Percentiles rank a stretch among this genome's conserved stretches.
phyloP scores from a whole-genome alignment of 2,329 filamentous ascomycete species.

The Alternaria triticina region DNA sequence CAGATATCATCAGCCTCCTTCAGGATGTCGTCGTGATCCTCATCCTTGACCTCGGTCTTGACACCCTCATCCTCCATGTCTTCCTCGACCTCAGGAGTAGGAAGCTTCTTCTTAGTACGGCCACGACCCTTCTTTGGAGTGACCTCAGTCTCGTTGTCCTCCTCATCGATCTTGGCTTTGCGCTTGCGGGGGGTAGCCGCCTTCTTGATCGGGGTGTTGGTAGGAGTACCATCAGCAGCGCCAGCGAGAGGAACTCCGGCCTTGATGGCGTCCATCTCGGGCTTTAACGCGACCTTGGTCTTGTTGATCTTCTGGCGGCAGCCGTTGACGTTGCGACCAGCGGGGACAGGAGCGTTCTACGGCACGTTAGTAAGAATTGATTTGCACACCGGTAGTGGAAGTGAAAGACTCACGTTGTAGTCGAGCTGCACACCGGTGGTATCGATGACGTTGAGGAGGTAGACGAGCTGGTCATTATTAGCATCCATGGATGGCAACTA shows the following conservation, averaged over 20 bases:
- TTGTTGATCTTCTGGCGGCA: too few relatives aligned
- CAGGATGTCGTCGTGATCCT: neutral
- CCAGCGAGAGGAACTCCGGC: neutral
- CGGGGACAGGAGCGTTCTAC: too few relatives aligned
- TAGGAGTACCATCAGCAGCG: constrained; percentile 2
- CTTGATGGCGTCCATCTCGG: neutral
- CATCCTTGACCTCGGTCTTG: constrained; percentile 3
- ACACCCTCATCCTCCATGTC: neutral
- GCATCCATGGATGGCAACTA: too few relatives aligned
- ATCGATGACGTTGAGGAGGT: too few relatives aligned
- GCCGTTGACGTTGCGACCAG: too few relatives aligned
- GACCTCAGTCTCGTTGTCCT: neutral
- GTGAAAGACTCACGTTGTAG: too few relatives aligned
- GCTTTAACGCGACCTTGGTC: too few relatives aligned
- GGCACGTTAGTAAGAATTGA: too few relatives aligned
- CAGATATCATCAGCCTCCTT: neutral
- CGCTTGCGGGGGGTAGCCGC: constrained; percentile 24
- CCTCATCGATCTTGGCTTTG: constrained; percentile 16
- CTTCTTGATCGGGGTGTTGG: neutral
- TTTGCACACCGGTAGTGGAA: too few relatives aligned
- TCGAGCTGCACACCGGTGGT: too few relatives aligned
- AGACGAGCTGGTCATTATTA: too few relatives aligned
- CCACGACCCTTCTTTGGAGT: constrained; percentile 11
- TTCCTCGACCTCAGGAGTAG: neutral
- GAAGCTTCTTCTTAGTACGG: neutral